These are phyloP conservation scores for Pulveroboletus sp. DNA, from an alignment of 768 basidiomycete species.

Conservation along the genomic window DNA sequence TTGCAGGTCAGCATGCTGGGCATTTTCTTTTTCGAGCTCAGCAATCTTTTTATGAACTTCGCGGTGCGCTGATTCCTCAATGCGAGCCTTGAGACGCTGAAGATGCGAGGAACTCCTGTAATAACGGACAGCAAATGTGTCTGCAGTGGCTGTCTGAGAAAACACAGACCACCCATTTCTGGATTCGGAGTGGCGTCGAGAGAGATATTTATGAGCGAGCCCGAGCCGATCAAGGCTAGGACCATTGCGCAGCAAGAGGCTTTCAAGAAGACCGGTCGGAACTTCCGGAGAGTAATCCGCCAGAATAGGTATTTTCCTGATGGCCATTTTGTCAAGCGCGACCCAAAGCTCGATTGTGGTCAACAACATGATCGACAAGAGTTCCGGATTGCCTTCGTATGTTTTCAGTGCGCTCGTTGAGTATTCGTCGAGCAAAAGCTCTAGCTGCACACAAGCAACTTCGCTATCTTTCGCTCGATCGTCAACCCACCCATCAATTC, in stretches of 20 bases:
- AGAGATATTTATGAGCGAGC: constrained; percentile 30
- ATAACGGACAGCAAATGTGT: constrained; percentile 35
- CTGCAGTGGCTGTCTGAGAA: constrained; percentile 5
- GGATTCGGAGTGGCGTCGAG: constrained; percentile 22
- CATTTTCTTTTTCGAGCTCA: constrained; percentile 27
- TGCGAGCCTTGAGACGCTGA: constrained; percentile 24
- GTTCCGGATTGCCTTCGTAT: constrained; percentile 37
- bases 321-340: constrained; percentile 29
- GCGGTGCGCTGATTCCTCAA: constrained; percentile 25
- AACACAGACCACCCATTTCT: constrained; percentile 34
- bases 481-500: constrained; percentile 36
- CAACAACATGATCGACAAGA: constrained; percentile 42
- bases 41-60: constrained; percentile 23
- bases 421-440: constrained; percentile 26
- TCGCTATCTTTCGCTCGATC: background rate
- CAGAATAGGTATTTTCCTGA: constrained; percentile 23
- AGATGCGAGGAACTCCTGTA: constrained; percentile 25
- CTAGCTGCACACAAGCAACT: constrained; percentile 16
- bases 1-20: constrained; percentile 14
- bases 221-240: constrained; percentile 27
- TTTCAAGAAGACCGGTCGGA: constrained; percentile 21
- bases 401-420: constrained; percentile 17
- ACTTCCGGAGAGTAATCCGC: constrained; percentile 34
- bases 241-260: constrained; percentile 28
- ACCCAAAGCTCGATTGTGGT: constrained; percentile 36